phyloP scores from a whole-genome alignment of 495 filamentous ascomycete genomes.

The Astrothelium macrocarpum region DNA sequence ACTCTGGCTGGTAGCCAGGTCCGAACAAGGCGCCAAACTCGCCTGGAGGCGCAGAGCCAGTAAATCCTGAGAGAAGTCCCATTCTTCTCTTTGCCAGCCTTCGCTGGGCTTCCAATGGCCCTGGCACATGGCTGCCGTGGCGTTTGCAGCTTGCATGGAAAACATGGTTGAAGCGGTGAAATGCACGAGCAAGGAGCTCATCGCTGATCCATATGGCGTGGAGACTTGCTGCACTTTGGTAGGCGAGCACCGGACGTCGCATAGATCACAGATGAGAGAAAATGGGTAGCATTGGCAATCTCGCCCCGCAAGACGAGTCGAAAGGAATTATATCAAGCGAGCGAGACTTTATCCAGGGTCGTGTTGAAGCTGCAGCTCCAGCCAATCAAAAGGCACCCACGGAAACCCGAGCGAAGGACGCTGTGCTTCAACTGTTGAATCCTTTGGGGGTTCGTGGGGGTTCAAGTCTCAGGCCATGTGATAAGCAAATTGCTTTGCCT shows the following conservation, averaged over 20 bases:
- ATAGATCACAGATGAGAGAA: neutral
- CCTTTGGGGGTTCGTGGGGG: too few relatives aligned
- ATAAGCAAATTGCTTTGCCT: neutral
- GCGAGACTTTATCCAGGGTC: neutral
- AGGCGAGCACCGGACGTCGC: neutral
- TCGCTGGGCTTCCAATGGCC: slow-evolving; percentile 50
- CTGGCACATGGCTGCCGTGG: slow-evolving; percentile 47
- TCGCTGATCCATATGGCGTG: slow-evolving; percentile 48
- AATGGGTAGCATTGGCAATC: neutral
- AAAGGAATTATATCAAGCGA: neutral
- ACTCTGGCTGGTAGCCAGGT: slow-evolving; percentile 1
- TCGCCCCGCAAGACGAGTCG: neutral
- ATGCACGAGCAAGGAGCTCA: slow-evolving; percentile 41
- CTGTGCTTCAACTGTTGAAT: too few relatives aligned
- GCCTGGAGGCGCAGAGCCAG: slow-evolving; percentile 16
- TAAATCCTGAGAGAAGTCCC: slow-evolving; percentile 33
- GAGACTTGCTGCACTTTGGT: slow-evolving; percentile 8
- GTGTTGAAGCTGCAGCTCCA: neutral
- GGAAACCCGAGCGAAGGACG: too few relatives aligned
- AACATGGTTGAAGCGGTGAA: slow-evolving; percentile 39
- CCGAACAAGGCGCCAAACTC: slow-evolving; percentile 26
- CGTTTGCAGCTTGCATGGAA: slow-evolving; percentile 29
- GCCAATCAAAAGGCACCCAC: neutral
- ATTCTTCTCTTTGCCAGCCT: slow-evolving; percentile 43
- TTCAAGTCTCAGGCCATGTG: too few relatives aligned